Evolutionary conservation across 805 yeast genomes (phyloP), one percentile per base, ranked within the genome.

Genomic region (Candida easanensis): DNA sequence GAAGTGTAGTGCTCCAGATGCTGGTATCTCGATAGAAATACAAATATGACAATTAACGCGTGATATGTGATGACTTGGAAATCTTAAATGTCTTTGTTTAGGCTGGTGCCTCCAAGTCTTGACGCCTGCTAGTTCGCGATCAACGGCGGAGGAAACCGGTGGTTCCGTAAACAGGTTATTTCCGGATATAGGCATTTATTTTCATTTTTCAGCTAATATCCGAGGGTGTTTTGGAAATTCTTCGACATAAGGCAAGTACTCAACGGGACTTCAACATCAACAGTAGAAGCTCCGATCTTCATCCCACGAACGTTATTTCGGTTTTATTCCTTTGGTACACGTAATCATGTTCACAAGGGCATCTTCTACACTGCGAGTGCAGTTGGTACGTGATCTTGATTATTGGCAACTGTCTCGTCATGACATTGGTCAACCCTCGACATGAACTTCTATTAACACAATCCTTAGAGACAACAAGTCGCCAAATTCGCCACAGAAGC

Each of bases 401-500:
- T 9, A 15, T 33, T 11, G 5, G 25, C 11, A n/a, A n/a, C n/a
- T n/a, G n/a, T n/a, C n/a, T 17, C 7, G 18, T 20, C 34, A 16
- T 31, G 8, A 10, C 20, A 17, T 10, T 31, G 34, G 7, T 14
- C 34, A 31, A 15, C 11, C 7, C 7, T 20, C 22, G 14, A 18
- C 25, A 33, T 33, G 22, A 33, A 7, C 5, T 20, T 5, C 6
- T 17, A 42, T 41, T 43, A 39, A 51, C 56, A 26, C 17, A 27
- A 28, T 17, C 21, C 9, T 18, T 26, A 52, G 55, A 54, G 46
- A 41, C 50, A 49, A 30, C 53, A 51, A 17, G 40, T 47, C n/a
- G 48, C 51, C 27, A 47, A 38, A 39, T 33, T 55, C 22, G 58
- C 58, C n/a, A 53, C 58, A 4, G 57, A 53, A 26, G 51, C 58